Evolutionary conservation across 805 yeast species (phyloP).

Genomic region (Pichia deserticola): DNA sequence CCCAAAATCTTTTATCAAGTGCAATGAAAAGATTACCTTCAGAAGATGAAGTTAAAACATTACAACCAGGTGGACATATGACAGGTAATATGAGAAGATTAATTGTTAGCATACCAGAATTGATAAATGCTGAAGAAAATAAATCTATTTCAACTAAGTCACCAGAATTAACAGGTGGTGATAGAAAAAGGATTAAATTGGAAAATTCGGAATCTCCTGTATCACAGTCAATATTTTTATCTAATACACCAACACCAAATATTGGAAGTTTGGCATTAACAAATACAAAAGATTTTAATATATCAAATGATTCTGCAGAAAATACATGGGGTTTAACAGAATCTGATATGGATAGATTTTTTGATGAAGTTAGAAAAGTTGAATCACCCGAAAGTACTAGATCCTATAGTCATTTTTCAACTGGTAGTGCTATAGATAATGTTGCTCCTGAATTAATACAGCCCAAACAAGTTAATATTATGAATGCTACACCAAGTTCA

Average conservation of each 20-base stretch:
- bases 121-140: conserved; percentile 13
- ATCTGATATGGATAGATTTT: conserved; percentile 37
- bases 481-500: too few species aligned
- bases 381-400: conserved; percentile 21
- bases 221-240: not conserved
- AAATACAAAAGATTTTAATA: not conserved
- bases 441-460: not conserved
- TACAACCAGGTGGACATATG: conserved; percentile 31
- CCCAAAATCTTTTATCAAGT: not conserved
- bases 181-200: conserved; percentile 1
- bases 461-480: too few species aligned
- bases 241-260: not conserved
- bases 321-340: conserved; percentile 30
- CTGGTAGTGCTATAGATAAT: not conserved
- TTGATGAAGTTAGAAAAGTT: conserved; percentile 37
- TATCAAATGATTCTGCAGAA: not conserved
- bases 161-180: not conserved
- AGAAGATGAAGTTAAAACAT: conserved; percentile 20
- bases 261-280: not conserved
- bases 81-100: conserved; percentile 33
- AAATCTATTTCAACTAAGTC: not conserved
- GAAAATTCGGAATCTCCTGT: not conserved
- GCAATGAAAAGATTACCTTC: conserved; percentile 18
- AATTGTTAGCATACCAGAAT: conserved; percentile 29
- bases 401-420: conserved; percentile 12